Evolutionary conservation across 257 asterid genomes (phyloP).

Genomic region (Solanum neorickii): DNA sequence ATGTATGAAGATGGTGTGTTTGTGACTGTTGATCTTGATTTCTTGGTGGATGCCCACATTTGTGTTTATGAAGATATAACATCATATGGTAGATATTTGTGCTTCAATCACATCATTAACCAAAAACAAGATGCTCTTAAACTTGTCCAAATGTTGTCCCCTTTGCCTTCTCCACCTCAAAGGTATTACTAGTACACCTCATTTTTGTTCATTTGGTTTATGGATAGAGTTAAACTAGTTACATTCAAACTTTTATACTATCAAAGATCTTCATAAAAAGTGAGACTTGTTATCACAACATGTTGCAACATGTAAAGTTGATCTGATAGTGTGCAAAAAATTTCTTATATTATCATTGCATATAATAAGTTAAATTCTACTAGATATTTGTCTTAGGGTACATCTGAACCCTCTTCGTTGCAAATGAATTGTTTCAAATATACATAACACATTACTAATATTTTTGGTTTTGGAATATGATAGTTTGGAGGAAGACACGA

Average conservation of each 20-base stretch:
- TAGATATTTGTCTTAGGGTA: not conserved
- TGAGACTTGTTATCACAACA: not conserved
- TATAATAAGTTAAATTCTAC: not conserved
- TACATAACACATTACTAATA: not conserved
- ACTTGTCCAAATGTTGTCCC: conserved; percentile 36
- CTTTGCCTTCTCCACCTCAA: conserved; percentile 6
- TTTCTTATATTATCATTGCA: not conserved
- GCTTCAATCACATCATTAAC: conserved; percentile 56
- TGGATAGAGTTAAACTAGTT: not conserved
- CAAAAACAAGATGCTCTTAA: conserved; percentile 41
- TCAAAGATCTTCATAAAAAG: not conserved
- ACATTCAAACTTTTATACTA: not conserved
- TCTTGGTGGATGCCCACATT: conserved; percentile 72
- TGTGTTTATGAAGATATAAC: conserved; percentile 69
- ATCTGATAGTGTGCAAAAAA: not conserved
- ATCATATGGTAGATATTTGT: conserved; percentile 71
- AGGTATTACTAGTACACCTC: conserved; percentile 1
- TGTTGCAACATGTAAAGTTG: not conserved
- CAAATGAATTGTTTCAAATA: not conserved
- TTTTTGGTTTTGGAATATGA: not conserved
- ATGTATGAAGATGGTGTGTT: conserved; percentile 79
- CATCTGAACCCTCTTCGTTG: not conserved
- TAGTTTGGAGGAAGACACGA: not conserved
- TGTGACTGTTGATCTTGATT: conserved; percentile 65
- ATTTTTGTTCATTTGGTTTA: not conserved